phyloP scores from a whole-genome alignment of 2,329 filamentous ascomycete species.

The Trichoderma atroviride region DNA sequence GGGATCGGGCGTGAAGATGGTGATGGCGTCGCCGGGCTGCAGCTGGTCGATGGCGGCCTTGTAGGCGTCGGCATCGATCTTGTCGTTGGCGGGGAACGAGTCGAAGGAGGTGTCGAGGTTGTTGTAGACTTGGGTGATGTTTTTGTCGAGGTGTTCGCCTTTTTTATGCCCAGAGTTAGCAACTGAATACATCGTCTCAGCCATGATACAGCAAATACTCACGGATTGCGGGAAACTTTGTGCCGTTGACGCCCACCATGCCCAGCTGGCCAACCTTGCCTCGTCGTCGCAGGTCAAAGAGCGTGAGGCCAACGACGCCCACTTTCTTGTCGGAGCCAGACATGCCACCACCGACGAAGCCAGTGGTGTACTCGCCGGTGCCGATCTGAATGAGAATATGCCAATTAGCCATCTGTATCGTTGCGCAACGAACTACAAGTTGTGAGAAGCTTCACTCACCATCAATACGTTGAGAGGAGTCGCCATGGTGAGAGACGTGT shows the following conservation, averaged over 20 bases:
- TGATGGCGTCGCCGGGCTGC: constrained; percentile 81
- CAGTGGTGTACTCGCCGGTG: constrained; percentile 95
- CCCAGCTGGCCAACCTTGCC: constrained; percentile 84
- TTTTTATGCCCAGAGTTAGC: constrained; percentile 3
- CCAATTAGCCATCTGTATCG: not conserved
- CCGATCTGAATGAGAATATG: constrained; percentile 60
- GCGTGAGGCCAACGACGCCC: constrained; percentile 84
- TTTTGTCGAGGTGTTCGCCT: constrained; percentile 83
- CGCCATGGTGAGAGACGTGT: constrained; percentile 46
- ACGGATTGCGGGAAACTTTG: constrained; percentile 91
- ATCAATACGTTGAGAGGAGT: constrained; percentile 69
- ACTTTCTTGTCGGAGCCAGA: constrained; percentile 95
- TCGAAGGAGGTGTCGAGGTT: constrained; percentile 82
- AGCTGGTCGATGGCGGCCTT: constrained; percentile 86
- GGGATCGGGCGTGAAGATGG: constrained; percentile 92
- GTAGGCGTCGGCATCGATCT: constrained; percentile 78
- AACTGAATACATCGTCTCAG: not conserved
- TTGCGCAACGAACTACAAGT: not conserved
- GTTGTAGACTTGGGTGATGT: constrained; percentile 88
- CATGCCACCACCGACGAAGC: constrained; percentile 81
- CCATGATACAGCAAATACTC: constrained; percentile 39
- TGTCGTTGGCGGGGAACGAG: constrained; percentile 76
- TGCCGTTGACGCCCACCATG: constrained; percentile 89
- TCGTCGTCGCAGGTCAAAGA: constrained; percentile 85
- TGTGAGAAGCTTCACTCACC: constrained; percentile 48